Conservation (phyloP, 2,329 filamentous ascomycete genomes). For the Calonectria honghensis region DNA sequence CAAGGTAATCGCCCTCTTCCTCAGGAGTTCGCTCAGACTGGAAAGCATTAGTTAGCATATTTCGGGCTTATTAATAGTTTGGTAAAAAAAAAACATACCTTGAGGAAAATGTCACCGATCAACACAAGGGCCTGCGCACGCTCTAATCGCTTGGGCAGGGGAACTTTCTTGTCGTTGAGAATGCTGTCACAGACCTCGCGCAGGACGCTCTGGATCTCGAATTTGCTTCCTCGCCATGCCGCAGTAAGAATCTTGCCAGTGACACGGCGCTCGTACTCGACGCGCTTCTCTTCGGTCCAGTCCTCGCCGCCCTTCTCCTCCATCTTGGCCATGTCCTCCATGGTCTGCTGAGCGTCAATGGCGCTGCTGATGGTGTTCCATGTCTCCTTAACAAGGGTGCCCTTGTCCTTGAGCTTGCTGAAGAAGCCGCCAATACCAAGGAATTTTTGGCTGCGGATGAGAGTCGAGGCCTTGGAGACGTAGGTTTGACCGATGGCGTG, state of each 20-base stretch:
- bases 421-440: constrained; percentile 97
- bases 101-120: constrained; percentile 90
- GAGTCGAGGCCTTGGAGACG: constrained; percentile 87
- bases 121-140: constrained; percentile 92
- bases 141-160: constrained; percentile 89
- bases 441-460: constrained; percentile 97
- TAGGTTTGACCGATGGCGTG: constrained; percentile 97
- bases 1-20: constrained; percentile 98
- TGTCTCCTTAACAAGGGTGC: constrained; percentile 96
- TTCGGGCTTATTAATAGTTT: constrained; percentile 35
- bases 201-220: constrained; percentile 97
- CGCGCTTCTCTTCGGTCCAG: constrained; percentile 98
- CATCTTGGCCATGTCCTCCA: constrained; percentile 98
- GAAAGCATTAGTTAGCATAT: constrained; percentile 30
- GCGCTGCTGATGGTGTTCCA: constrained; percentile 98
- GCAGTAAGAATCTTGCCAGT: constrained; percentile 98
- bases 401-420: constrained; percentile 95
- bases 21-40: constrained; percentile 93
- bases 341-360: constrained; percentile 97
- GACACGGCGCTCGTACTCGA: constrained; percentile 95
- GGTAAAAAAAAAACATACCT: constrained; percentile 74
- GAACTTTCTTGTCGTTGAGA: constrained; percentile 85
- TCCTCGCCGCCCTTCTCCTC: constrained; percentile 97
- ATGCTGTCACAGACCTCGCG: constrained; percentile 95
- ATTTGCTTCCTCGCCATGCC: constrained; percentile 96